Conservation (phyloP, 306 rosid genomes). For the Malus asiatica region DNA sequence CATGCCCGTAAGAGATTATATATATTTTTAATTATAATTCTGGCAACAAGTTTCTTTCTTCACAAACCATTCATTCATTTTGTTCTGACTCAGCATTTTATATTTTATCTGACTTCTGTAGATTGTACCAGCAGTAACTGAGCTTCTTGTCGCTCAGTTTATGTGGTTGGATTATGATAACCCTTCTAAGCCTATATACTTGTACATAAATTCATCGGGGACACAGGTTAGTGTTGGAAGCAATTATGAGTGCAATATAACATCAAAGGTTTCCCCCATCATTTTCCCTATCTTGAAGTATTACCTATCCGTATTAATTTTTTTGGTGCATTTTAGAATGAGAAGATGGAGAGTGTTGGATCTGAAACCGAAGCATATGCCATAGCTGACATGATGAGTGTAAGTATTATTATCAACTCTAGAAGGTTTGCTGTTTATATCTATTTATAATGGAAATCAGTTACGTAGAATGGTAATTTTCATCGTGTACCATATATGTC, state of each 20-base stretch:
- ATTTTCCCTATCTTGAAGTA: neutral
- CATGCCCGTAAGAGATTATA: constrained; percentile 71
- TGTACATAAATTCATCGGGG: constrained; percentile 89
- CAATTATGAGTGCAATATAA: constrained; percentile 11
- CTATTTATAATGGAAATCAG: neutral
- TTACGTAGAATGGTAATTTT: neutral
- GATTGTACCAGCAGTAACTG: constrained; percentile 96
- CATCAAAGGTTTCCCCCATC: neutral
- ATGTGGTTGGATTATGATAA: constrained; percentile 93
- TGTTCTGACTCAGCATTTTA: constrained; percentile 8
- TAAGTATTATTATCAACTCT: constrained; percentile 39
- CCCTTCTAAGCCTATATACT: constrained; percentile 68
- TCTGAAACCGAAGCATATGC: constrained; percentile 89
- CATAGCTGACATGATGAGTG: constrained; percentile 79
- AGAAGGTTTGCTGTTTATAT: neutral
- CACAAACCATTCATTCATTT: neutral
- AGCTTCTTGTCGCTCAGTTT: constrained; percentile 82
- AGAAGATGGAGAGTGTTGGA: constrained; percentile 76
- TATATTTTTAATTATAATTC: neutral
- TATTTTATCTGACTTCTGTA: constrained; percentile 33
- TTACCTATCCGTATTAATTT: neutral
- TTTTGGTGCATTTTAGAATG: constrained; percentile 44
- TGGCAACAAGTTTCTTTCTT: neutral
- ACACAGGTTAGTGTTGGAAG: constrained; percentile 56
- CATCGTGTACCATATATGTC: neutral